These are phyloP conservation scores for Cyclaneusma minus DNA, from an alignment of 2,329 filamentous ascomycete species.

Conservation along the genomic window DNA sequence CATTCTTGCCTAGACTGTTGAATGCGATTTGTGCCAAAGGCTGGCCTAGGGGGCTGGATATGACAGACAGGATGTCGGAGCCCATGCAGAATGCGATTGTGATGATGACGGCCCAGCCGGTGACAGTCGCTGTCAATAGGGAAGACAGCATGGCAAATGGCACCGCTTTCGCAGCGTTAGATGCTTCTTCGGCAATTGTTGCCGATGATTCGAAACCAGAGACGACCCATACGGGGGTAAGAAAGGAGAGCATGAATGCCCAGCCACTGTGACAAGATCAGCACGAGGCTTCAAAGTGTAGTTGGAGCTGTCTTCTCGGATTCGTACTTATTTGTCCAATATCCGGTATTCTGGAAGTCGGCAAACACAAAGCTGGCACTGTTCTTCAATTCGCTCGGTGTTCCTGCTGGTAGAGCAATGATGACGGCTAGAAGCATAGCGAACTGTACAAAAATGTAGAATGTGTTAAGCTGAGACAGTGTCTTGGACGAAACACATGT, in stretches of 20 bases:
- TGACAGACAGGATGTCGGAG: slow-evolving; percentile 4
- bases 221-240: slow-evolving; percentile 17
- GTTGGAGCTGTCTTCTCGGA: slow-evolving; percentile 1
- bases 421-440: slow-evolving; percentile 16
- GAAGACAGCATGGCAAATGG: slow-evolving; percentile 18
- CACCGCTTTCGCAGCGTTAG: slow-evolving; percentile 16
- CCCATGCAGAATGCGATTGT: slow-evolving; percentile 8
- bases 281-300: neutral
- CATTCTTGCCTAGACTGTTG: slow-evolving; percentile 6
- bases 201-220: slow-evolving; percentile 17
- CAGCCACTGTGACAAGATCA: slow-evolving; percentile 9
- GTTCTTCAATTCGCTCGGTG: slow-evolving; percentile 14
- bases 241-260: slow-evolving; percentile 17
- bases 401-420: slow-evolving; percentile 14
- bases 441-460: slow-evolving; percentile 17
- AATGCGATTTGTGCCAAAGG: slow-evolving; percentile 7
- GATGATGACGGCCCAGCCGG: slow-evolving; percentile 7
- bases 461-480: slow-evolving; percentile 15
- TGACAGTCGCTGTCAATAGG: slow-evolving; percentile 10
- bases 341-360: slow-evolving; percentile 16
- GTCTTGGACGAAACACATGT: slow-evolving; percentile 15
- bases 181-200: slow-evolving; percentile 18
- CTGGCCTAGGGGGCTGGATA: slow-evolving; percentile 5
- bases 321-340: slow-evolving; percentile 13
- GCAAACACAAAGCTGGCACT: slow-evolving; percentile 14